A percentile compares a stretch with the other conserved stretches of the same genome.
phyloP scores from a whole-genome alignment of 208 protist species.

The Leishmania guyanensis region DNA sequence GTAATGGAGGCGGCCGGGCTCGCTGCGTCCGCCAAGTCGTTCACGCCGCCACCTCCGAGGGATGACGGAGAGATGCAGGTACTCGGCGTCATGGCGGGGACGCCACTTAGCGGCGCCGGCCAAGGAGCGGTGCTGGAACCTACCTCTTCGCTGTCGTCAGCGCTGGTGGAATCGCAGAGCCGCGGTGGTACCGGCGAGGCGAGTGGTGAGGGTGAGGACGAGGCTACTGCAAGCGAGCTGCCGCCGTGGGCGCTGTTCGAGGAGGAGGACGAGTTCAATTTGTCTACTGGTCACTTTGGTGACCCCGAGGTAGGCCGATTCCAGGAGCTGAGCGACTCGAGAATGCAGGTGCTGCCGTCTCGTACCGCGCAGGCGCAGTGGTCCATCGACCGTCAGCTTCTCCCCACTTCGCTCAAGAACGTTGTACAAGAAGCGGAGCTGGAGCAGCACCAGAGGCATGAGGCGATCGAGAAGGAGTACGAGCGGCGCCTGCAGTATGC shows the following conservation, averaged over 20 bases:
- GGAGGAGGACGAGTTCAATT: slow-evolving; percentile 84
- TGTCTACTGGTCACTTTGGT: slow-evolving; percentile 81
- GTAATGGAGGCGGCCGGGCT: slow-evolving; percentile 65
- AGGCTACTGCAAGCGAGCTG: slow-evolving; percentile 48
- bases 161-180: slow-evolving; percentile 1
- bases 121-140: not conserved
- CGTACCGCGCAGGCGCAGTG: slow-evolving; percentile 64
- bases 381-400: slow-evolving; percentile 69
- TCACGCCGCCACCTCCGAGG: slow-evolving; percentile 30
- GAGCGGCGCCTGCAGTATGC: slow-evolving; percentile 55
- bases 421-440: slow-evolving; percentile 65
- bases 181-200: not conserved
- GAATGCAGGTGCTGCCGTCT: slow-evolving; percentile 71
- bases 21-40: slow-evolving; percentile 68
- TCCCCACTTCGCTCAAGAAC: slow-evolving; percentile 70
- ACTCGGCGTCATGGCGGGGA: slow-evolving; percentile 36
- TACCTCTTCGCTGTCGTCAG: not conserved
- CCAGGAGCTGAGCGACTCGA: slow-evolving; percentile 85
- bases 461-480: slow-evolving; percentile 75
- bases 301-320: slow-evolving; percentile 66
- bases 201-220: slow-evolving; percentile 4
- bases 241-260: slow-evolving; percentile 83
- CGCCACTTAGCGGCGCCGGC: not conserved
- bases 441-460: slow-evolving; percentile 48
- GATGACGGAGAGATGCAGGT: slow-evolving; percentile 25